Conservation (phyloP, 352 stramenopile genomes). For the Phytopythium boreale region DNA sequence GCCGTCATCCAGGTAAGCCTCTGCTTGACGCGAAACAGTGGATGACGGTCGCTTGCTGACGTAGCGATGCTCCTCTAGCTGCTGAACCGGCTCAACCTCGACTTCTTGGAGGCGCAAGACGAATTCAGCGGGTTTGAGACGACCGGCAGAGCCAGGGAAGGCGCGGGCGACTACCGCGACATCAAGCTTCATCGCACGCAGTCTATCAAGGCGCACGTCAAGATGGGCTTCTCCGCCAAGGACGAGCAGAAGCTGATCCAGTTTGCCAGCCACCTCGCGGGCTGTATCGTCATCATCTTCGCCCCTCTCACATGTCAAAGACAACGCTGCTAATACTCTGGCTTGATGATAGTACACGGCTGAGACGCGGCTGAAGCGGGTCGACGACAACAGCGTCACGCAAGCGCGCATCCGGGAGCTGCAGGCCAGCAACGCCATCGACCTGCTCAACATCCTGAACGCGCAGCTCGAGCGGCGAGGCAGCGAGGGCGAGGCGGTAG, state of each 20-base stretch:
- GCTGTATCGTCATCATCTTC: conserved; percentile 2
- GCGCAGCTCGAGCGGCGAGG: conserved; percentile 19
- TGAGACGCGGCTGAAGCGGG: conserved; percentile 45
- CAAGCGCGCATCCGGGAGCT: conserved; percentile 42
- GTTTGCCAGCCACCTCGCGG: conserved; percentile 53
- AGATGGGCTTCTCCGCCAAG: conserved; percentile 46
- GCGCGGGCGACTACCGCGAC: conserved; percentile 31
- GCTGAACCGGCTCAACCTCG: conserved; percentile 45
- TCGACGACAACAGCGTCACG: conserved; percentile 22
- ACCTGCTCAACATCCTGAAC: conserved; percentile 63
- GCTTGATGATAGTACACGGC: conserved; percentile 34
- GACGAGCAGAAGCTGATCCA: conserved; percentile 68
- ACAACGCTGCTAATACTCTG: background rate
- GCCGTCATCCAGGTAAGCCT: conserved; percentile 62
- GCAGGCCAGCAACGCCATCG: conserved; percentile 41
- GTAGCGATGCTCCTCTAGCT: conserved; percentile 21
- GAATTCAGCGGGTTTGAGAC: conserved; percentile 8
- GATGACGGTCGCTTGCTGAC: background rate
- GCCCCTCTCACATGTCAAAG: background rate
- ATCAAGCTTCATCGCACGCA: conserved; percentile 34
- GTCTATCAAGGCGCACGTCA: conserved; percentile 18
- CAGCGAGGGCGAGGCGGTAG: background rate
- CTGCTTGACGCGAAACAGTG: too few species aligned
- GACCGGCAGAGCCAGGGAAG: conserved; percentile 5
- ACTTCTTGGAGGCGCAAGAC: conserved; percentile 5